These are phyloP conservation scores for Nelumbo lutea DNA, from an alignment of 164 flowering plant species.

Conservation along the genomic window DNA sequence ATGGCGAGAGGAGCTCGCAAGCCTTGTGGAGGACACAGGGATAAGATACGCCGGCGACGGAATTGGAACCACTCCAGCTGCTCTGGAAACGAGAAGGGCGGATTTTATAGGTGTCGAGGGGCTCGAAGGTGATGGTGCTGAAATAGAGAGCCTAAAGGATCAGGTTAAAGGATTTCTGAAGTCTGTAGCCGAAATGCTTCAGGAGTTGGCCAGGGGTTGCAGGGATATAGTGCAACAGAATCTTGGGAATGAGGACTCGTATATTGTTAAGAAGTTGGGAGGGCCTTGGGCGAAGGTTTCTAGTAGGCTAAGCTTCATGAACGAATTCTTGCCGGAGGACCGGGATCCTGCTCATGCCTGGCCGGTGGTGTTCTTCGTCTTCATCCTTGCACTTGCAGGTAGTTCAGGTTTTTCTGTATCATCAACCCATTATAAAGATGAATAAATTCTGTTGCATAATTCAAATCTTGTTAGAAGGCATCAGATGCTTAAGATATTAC, in stretches of 20 bases:
- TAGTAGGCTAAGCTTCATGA: conserved; percentile 51
- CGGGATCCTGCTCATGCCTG: conserved; percentile 76
- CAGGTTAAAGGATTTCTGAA: conserved; percentile 65
- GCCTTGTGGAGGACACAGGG: conserved; percentile 52
- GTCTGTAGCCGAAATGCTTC: conserved; percentile 68
- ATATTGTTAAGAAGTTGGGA: conserved; percentile 43
- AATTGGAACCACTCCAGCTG: conserved; percentile 13
- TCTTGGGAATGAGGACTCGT: conserved; percentile 62
- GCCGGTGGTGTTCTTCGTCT: conserved; percentile 58
- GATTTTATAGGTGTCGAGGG: conserved; percentile 1
- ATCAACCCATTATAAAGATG: neutral
- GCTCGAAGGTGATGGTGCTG: conserved; percentile 14
- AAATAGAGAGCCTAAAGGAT: conserved; percentile 53
- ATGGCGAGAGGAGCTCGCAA: conserved; percentile 67
- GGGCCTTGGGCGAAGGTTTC: conserved; percentile 47
- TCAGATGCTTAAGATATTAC: no score
- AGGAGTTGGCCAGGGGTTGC: conserved; percentile 74
- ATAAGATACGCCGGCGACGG: conserved; percentile 30
- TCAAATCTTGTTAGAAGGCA: neutral
- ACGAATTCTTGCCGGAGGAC: conserved; percentile 89
- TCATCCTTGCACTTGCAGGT: conserved; percentile 64
- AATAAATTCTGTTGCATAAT: neutral
- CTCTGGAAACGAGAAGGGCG: conserved; percentile 4
- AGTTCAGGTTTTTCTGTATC: neutral
- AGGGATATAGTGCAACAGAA: conserved; percentile 69